Base-by-base conservation (phyloP, 768 basidiomycete species). In the Termitomyces sp. region DNA sequence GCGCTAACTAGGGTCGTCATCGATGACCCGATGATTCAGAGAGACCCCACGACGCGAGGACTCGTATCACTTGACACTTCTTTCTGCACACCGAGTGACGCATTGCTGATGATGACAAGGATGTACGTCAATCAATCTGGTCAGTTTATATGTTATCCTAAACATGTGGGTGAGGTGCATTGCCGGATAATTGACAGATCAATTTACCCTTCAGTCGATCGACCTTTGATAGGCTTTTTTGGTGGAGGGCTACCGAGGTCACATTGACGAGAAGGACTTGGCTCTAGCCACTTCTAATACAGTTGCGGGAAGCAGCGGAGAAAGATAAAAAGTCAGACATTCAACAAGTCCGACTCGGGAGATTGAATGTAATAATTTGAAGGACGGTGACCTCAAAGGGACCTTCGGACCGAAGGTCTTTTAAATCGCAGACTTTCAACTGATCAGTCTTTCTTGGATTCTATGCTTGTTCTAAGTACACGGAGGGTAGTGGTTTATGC, bases 261-360 rank as follows among this genome's bases (percentile, higher is more conserved):
- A 37, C 16, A 4, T n/a, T n/a, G n/a, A n/a, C n/a, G n/a, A n/a
- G n/a, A n/a, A n/a, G n/a, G n/a, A n/a, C n/a, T n/a, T n/a, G 14
- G 43, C 23, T 25, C 9, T 14, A 42, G 11, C 17, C 3, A 9
- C 14, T n/a, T 23, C 14, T 50, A 38, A 51, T 51, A 27, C n/a
- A 51, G n/a, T 40, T 25, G 27, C 50, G 37, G 49, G 23, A 37
- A 27, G 32, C 21, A 49, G 48, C 48, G 48, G 48, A 35, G 34
- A 35, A 34, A 11, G 21, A 34, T 48, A 21, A 14, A n/a, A 50
- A 50, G 49, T 38, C 49, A 50, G 35, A 49, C 48, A 49, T 25
- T 51, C 38, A 49, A 47, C 31, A 21, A 10, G 47, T 53, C 52
- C 52, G 52, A 53, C 21, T 53, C 52, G 52, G n/a, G 52, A 43